Conservation (phyloP, 208 protist species). For the Trypanosoma scelopori region DNA sequence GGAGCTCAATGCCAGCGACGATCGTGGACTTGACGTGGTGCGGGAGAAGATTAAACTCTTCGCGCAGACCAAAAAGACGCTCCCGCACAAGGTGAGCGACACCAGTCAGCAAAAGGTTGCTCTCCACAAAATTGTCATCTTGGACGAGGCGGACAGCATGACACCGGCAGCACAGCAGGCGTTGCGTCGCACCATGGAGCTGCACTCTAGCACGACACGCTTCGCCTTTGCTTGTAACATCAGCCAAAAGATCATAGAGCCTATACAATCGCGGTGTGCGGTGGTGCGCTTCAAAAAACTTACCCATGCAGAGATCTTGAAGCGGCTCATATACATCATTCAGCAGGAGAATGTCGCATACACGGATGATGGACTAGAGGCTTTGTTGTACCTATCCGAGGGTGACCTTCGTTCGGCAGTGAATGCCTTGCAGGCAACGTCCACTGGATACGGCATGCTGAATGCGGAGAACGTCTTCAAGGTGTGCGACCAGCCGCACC, state of each 20-base stretch:
- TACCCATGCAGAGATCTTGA: conserved; percentile 91
- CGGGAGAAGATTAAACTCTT: conserved; percentile 99
- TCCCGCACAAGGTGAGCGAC: conserved; percentile 59
- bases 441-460: conserved; percentile 94
- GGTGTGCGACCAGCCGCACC: conserved; percentile 98
- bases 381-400: conserved; percentile 97
- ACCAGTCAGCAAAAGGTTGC: conserved; percentile 33
- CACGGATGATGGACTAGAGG: conserved; percentile 96
- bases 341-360: conserved; percentile 89
- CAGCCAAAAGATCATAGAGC: conserved; percentile 99
- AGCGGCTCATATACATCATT: conserved; percentile 91
- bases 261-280: conserved; percentile 97
- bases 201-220: conserved; percentile 96
- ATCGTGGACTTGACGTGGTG: conserved; percentile 98
- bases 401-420: conserved; percentile 97
- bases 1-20: conserved; percentile 99
- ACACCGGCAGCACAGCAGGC: conserved; percentile 98
- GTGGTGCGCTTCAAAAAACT: conserved; percentile 87
- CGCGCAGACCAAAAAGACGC: conserved; percentile 93
- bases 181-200: conserved; percentile 98
- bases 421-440: conserved; percentile 98
- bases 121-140: conserved; percentile 98
- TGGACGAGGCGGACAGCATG: conserved; percentile 99
- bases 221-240: conserved; percentile 99
- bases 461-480: conserved; percentile 99